phyloP scores from a whole-genome alignment of 139 green algal species.

The Tetradesmus lagerheimii region DNA sequence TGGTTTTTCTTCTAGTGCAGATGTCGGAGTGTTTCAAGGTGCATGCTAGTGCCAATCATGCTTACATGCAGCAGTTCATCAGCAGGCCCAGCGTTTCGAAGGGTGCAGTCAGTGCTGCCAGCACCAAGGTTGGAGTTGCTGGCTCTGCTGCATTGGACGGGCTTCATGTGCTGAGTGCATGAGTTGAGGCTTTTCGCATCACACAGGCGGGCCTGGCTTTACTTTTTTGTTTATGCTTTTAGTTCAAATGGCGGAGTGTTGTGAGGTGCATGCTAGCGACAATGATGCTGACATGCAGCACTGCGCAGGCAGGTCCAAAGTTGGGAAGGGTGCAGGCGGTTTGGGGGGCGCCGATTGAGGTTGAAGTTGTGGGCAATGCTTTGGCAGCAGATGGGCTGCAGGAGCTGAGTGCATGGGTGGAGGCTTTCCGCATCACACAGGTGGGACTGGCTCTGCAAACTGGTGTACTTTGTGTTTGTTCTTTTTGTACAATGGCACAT shows the following conservation, averaged over 20 bases:
- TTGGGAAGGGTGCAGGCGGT: conserved; percentile 50
- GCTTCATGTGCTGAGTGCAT: conserved; percentile 63
- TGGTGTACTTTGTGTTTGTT: too few species aligned
- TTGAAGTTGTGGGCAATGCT: conserved; percentile 7
- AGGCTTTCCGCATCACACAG: conserved; percentile 70
- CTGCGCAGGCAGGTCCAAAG: conserved; percentile 37
- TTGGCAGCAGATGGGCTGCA: conserved; percentile 46
- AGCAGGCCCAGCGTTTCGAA: conserved; percentile 45
- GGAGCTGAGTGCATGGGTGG: conserved; percentile 71
- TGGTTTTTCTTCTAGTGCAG: too few species aligned
- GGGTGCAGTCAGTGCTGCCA: conserved; percentile 40
- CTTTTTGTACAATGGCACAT: too few species aligned
- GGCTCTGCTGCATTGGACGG: neutral
- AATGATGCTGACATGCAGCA: too few species aligned
- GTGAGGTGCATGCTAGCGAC: too few species aligned
- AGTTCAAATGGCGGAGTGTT: too few species aligned
- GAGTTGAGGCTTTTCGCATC: conserved; percentile 78
- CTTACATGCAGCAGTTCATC: too few species aligned
- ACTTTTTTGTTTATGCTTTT: too few species aligned
- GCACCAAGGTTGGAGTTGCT: conserved; percentile 20
- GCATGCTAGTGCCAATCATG: too few species aligned
- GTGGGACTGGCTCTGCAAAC: too few species aligned
- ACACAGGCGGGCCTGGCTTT: conserved; percentile 11
- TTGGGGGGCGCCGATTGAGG: neutral
- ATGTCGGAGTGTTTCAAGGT: too few species aligned